Percentiles rank a stretch among this genome's conserved stretches.
phyloP scores from a whole-genome alignment of 2,329 filamentous ascomycete species.

The Coleophoma eucalyptorum region DNA sequence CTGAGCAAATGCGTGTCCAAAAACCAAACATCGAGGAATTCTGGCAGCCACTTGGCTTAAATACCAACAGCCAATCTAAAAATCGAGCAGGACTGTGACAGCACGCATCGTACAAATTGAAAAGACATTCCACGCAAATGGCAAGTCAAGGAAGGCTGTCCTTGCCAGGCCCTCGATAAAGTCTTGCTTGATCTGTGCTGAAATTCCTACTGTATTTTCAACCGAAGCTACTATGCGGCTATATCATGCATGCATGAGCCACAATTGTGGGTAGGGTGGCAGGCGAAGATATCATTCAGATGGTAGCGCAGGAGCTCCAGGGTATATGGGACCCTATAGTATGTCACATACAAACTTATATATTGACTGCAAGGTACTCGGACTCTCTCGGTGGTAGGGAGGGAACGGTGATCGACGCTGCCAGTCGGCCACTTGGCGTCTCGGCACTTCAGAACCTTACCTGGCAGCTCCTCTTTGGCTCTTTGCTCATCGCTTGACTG shows the following conservation, averaged over 20 bases:
- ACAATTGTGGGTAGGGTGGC: neutral
- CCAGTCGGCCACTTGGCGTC: neutral
- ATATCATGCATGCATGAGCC: neutral
- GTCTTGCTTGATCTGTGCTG: neutral
- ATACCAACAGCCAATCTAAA: neutral
- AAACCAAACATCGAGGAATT: neutral
- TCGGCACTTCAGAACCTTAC: neutral
- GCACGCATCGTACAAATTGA: neutral
- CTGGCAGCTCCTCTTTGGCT: neutral
- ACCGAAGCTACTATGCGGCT: neutral
- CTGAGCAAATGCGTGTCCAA: neutral
- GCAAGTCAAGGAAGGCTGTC: neutral
- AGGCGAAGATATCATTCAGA: neutral
- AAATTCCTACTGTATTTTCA: neutral
- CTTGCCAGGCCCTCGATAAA: neutral
- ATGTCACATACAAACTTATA: too few species aligned
- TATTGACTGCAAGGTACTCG: neutral
- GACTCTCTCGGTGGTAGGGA: neutral
- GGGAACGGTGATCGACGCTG: neutral
- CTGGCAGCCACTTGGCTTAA: neutral
- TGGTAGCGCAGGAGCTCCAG: neutral
- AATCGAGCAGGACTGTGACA: neutral
- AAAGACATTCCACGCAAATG: neutral
- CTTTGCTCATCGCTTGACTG: neutral
- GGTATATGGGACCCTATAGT: neutral